Percentiles rank a stretch among this genome's conserved stretches.
Evolutionary conservation across 192 early-diverging fungal genomes (phyloP).

Genomic region (Tieghemiomyces parasiticus): DNA sequence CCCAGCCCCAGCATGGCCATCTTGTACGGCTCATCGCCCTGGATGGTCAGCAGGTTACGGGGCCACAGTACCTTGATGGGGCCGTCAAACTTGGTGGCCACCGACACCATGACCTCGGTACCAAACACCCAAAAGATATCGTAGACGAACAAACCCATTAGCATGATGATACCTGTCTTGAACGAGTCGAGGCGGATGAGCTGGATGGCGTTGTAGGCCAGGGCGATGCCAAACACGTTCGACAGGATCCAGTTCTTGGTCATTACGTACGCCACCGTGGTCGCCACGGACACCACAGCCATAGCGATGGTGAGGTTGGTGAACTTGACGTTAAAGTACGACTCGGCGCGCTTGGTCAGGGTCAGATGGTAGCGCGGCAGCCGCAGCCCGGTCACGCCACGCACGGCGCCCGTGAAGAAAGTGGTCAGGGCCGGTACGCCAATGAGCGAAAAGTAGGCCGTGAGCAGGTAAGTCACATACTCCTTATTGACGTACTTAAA

Average conservation of each 20-base stretch:
- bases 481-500: slow-evolving; percentile 77
- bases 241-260: slow-evolving; percentile 90
- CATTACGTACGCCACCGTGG: slow-evolving; percentile 59
- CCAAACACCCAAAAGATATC: slow-evolving; percentile 99
- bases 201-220: slow-evolving; percentile 71
- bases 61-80: slow-evolving; percentile 94
- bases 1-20: slow-evolving; percentile 95
- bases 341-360: slow-evolving; percentile 24
- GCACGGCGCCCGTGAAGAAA: slow-evolving; percentile 36
- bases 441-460: slow-evolving; percentile 69
- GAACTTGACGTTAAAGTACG: slow-evolving; percentile 29
- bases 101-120: slow-evolving; percentile 95
- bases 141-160: slow-evolving; percentile 84
- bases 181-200: slow-evolving; percentile 88
- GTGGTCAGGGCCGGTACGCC: slow-evolving; percentile 66
- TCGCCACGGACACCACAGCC: slow-evolving; percentile 30
- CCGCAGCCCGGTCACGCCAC: slow-evolving; percentile 29
- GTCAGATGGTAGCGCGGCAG: slow-evolving; percentile 60
- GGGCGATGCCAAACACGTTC: slow-evolving; percentile 77
- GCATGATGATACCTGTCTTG: slow-evolving; percentile 89
- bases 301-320: slow-evolving; percentile 50
- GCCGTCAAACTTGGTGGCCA: slow-evolving; percentile 90
- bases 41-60: slow-evolving; percentile 38
- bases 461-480: slow-evolving; percentile 67
- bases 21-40: slow-evolving; percentile 20